These are phyloP conservation scores for Nakazawaea holstii DNA, from an alignment of 805 yeast species.

Conservation along the genomic window DNA sequence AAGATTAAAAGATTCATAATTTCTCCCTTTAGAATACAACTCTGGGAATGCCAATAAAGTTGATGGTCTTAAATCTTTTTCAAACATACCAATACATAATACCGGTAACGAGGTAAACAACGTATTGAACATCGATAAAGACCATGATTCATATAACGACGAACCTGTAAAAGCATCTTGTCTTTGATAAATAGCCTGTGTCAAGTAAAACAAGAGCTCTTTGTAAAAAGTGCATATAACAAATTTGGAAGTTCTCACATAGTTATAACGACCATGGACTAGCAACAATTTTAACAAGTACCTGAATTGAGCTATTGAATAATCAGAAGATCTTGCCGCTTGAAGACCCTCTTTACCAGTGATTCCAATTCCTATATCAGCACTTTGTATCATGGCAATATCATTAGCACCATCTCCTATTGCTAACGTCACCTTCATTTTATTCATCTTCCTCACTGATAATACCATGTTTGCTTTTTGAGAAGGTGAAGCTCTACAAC, in stretches of 20 bases:
- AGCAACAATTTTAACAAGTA: slow-evolving; percentile 74
- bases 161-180: slow-evolving; percentile 88
- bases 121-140: slow-evolving; percentile 95
- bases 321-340: slow-evolving; percentile 93
- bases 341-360: slow-evolving; percentile 97
- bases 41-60: slow-evolving; percentile 91
- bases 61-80: slow-evolving; percentile 82
- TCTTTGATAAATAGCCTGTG: slow-evolving; percentile 85
- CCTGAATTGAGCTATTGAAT: slow-evolving; percentile 91
- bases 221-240: slow-evolving; percentile 93
- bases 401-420: slow-evolving; percentile 99
- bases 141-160: slow-evolving; percentile 92
- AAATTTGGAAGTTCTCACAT: slow-evolving; percentile 85
- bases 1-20: slow-evolving; percentile 69
- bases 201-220: slow-evolving; percentile 81
- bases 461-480: slow-evolving; percentile 91
- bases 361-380: slow-evolving; percentile 96
- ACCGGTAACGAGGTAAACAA: slow-evolving; percentile 92
- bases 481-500: slow-evolving; percentile 95
- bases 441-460: slow-evolving; percentile 67
- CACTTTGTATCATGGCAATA: slow-evolving; percentile 98
- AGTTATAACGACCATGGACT: slow-evolving; percentile 96
- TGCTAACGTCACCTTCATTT: slow-evolving; percentile 77
- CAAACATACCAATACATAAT: slow-evolving; percentile 90
- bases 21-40: slow-evolving; percentile 71